Evolutionary conservation across 2,329 filamentous ascomycete species (phyloP), one percentile per base, ranked within the genome.

Genomic region (Pseudocercospora musae): DNA sequence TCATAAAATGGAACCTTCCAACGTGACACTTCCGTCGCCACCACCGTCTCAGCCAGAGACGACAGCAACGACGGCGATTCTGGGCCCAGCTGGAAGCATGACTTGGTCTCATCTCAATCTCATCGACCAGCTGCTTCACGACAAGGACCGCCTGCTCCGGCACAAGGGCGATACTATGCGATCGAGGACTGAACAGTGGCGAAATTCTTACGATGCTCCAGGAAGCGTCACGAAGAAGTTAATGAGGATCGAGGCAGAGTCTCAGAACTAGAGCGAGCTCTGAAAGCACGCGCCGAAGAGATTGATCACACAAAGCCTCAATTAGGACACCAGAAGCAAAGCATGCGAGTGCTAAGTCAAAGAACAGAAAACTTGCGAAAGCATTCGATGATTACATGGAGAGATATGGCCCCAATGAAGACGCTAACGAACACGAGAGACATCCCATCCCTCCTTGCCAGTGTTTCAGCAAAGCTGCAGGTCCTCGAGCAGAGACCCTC

Each of bases 111-210:
- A 56, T 2, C 33, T 42, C 2, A 44, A 15, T 5, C 31, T 40
- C 20, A 42, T 56, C 4, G 21, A 56, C 15, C 46, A 29, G 1
- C 59, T 62, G 5, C n/a, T 54, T 6, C 42, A 58, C 10, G 59
- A 62, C 37, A 62, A 57, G 31, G 44, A 62, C 33, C 59, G 55
- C 4, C 33, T 56, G 1, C 37, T 56, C 31, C 42, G 29, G 11
- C 33, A 42, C 7, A 40, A 25, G 9, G 44, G 57, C 13, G 53
- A 58, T 2, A 11, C 46, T 3, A 6, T 58, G 44, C 42, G 10
- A 8, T 58, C 54, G 6, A 62, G 54, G 33, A 50, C n/a, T 15
- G 7, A 42, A 15, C 46, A 58, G 20, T 62, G 59, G 59, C 54
- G 57, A 25, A 33, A 62, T 0, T 62, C 33, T 31, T 48, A 62